These are phyloP conservation scores for Prunus mira DNA, from an alignment of 306 rosid species.

Conservation along the genomic window DNA sequence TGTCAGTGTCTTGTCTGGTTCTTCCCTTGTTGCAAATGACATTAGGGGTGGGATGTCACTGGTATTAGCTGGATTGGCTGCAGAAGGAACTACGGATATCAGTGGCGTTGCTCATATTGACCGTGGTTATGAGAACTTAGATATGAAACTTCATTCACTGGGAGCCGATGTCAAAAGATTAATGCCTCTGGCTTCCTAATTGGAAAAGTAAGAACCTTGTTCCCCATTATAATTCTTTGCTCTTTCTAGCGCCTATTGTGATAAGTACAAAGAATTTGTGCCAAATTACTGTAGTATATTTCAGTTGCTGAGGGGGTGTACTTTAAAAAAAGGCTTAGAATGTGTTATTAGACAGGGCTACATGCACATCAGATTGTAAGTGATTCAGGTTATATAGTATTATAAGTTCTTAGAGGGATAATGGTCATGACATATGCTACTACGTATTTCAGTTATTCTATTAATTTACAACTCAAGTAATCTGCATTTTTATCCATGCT, in stretches of 20 bases:
- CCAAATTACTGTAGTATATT: neutral
- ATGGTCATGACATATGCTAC: too few species aligned
- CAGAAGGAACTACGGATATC: constrained; percentile 35
- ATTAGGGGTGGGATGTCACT: constrained; percentile 38
- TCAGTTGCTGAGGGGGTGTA: neutral
- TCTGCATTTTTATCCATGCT: neutral
- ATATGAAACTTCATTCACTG: constrained; percentile 23
- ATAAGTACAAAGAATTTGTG: neutral
- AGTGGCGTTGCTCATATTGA: constrained; percentile 23
- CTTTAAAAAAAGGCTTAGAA: neutral
- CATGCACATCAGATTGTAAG: neutral
- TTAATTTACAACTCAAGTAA: neutral
- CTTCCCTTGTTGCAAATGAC: constrained; percentile 25
- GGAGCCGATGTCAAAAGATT: constrained; percentile 31
- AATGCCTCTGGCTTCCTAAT: neutral
- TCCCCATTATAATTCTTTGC: neutral
- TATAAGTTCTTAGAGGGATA: neutral
- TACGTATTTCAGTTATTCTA: neutral
- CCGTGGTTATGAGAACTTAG: constrained; percentile 35
- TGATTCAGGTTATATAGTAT: neutral
- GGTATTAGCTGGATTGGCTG: constrained; percentile 32
- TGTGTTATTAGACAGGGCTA: neutral
- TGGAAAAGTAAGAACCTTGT: neutral
- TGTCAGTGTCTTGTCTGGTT: constrained; percentile 24
- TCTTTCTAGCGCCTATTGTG: neutral